A percentile compares a stretch with the other conserved stretches of the same genome.
These are phyloP conservation scores for Willaertia magna DNA, from an alignment of 208 protist genomes.

Conservation along the genomic window DNA sequence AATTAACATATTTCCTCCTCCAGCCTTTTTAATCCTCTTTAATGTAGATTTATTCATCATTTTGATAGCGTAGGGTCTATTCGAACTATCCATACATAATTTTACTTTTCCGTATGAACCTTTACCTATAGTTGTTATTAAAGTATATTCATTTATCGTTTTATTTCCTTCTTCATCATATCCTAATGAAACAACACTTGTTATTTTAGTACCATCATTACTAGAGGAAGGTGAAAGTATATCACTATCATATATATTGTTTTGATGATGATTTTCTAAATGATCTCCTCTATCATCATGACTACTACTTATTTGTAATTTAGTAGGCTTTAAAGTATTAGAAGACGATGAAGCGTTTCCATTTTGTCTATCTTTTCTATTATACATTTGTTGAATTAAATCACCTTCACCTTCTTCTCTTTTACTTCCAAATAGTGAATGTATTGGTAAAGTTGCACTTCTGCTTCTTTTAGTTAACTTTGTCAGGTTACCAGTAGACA, in stretches of 20 bases:
- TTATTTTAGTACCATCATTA: not conserved
- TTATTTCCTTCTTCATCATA: slow-evolving; percentile 31
- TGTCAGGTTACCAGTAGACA: no score
- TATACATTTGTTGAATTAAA: not conserved
- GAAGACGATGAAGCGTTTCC: not conserved
- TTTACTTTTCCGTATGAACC: slow-evolving; percentile 35
- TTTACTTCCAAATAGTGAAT: not conserved
- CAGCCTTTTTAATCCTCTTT: slow-evolving; percentile 16
- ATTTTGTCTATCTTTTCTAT: not conserved
- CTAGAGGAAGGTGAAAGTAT: not conserved
- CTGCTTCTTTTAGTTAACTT: not conserved
- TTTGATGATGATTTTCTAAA: not conserved
- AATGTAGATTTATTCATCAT: slow-evolving; percentile 27
- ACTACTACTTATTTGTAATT: not conserved
- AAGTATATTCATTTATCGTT: slow-evolving; percentile 46
- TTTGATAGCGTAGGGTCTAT: slow-evolving; percentile 22
- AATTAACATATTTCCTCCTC: slow-evolving; percentile 30
- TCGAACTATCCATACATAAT: slow-evolving; percentile 24
- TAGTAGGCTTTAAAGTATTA: not conserved
- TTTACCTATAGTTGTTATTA: slow-evolving; percentile 25
- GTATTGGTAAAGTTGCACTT: not conserved
- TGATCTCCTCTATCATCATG: not conserved
- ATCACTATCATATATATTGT: no score
- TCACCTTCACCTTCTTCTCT: not conserved
- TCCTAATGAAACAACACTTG: slow-evolving; percentile 17